Evolutionary conservation across 202 grass and related monocot genomes (phyloP).

Genomic region (Panicum hallii): DNA sequence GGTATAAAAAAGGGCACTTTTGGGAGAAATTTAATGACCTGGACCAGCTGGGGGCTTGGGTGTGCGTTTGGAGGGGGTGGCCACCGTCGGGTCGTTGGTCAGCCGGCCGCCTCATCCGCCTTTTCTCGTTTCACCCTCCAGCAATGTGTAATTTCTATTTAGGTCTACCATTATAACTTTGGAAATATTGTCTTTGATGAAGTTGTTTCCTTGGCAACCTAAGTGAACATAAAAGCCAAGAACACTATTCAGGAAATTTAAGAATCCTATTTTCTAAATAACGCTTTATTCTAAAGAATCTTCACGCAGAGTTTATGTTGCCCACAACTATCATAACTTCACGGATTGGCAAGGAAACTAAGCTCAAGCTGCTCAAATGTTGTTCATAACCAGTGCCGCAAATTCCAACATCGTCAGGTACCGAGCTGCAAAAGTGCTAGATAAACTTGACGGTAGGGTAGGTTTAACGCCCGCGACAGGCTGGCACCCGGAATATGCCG

Average conservation of each 20-base stretch:
- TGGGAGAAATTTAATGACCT: conserved; percentile 6
- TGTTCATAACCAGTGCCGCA: fast-evolving
- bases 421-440: background rate
- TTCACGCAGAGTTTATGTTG: too few relatives aligned
- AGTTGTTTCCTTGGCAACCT: background rate
- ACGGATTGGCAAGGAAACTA: background rate
- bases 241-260: too few relatives aligned
- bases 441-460: background rate
- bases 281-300: too few relatives aligned
- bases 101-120: background rate
- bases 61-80: background rate
- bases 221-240: background rate
- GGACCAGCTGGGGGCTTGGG: conserved; percentile 17
- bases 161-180: background rate
- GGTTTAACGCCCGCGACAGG: conserved; percentile 28
- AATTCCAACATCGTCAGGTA: background rate
- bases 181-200: background rate
- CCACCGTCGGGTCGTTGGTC: conserved; percentile 38
- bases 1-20: background rate
- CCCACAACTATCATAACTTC: too few relatives aligned
- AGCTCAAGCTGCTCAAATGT: background rate
- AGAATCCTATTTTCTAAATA: background rate
- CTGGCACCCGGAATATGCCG: conserved; percentile 47
- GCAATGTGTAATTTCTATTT: background rate
- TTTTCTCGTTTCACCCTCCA: background rate